Base-by-base conservation (phyloP, 2,329 filamentous ascomycete genomes). In the Xylariaceae sp. region DNA sequence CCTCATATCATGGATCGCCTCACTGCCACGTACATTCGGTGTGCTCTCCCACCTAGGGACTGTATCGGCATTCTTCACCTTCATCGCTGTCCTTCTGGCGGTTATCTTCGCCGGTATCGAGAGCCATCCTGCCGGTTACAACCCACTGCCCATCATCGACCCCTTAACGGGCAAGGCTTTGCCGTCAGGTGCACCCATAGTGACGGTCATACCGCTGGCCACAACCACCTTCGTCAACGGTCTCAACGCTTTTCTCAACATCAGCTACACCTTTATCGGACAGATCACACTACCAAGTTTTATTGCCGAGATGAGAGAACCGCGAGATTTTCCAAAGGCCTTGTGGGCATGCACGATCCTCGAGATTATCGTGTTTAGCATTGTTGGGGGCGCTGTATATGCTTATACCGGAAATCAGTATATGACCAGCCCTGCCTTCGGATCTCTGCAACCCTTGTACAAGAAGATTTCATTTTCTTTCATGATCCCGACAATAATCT, bases 401-500 rank as follows among this genome's bases (percentile, higher is more conserved):
- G 87, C 79, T n/a, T 95, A 89, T 69, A 91, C 88, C 0, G 91
- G 91, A 47, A 91, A 87, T 51, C 86, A 95, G 67, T 96, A 96
- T 76, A 89, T 91, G 73, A 91, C 87, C 0, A 77, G 88, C 0
- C 91, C 91, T 0, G 91, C 91, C 0, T 96, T 96, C 63, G 91
- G 90, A 8, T 91, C 89, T 1, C 76, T 96, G 27, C 79, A 87
- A 42, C 82, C 88, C 46, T 76, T 86, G 1, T 94, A 86, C 74
- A 91, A 94, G 74, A 96, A 96, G 75, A 80, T 94, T 2, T 82
- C 89, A 0, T 96, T 95, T 72, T 91, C 87, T 9, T 95, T 96
- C 75, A 96, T 96, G 91, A 87, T 96, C 34, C 91, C 91, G 0
- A 96, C 91, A 0, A 80, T 96, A 61, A 90, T 96, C 67, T 96